Evolutionary conservation across 768 basidiomycete species (phyloP).

Genomic region (Kwoniella mangroviensis): DNA sequence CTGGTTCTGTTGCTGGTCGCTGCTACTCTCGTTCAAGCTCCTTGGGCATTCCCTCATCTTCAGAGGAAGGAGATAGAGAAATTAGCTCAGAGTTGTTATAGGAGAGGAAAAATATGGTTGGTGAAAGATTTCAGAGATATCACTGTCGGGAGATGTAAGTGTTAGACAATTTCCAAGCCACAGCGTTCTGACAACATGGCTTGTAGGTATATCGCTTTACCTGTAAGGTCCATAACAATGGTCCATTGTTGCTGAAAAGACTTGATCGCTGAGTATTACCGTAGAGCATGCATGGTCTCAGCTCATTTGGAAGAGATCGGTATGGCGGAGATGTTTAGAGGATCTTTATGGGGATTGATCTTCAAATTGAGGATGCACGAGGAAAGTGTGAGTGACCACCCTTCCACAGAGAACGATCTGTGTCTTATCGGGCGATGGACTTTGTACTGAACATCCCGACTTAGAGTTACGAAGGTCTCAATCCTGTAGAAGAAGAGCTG

Average conservation of each 20-base stretch:
- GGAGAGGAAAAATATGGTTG: constrained; percentile 54
- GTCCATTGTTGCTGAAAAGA: neutral
- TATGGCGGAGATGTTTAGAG: neutral
- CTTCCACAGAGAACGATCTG: too few relatives aligned
- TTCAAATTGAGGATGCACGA: constrained; percentile 8
- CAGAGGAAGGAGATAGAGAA: constrained; percentile 78
- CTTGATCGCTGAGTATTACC: constrained; percentile 62
- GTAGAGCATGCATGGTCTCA: constrained; percentile 68
- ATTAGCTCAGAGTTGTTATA: constrained; percentile 77
- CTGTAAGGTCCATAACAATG: neutral
- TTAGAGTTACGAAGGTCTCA: constrained; percentile 76
- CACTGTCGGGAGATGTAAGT: constrained; percentile 38
- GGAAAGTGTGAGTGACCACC: constrained; percentile 8
- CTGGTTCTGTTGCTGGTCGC: constrained; percentile 89
- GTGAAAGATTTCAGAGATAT: constrained; percentile 26
- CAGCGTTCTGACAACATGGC: neutral
- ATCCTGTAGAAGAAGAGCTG: constrained; percentile 86
- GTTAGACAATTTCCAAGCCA: neutral
- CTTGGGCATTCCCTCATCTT: constrained; percentile 77
- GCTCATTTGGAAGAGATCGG: neutral
- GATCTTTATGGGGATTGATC: neutral
- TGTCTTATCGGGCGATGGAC: neutral
- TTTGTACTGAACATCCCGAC: constrained; percentile 61
- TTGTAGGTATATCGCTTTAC: neutral
- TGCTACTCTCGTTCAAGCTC: constrained; percentile 84